Evolutionary conservation across 495 filamentous ascomycete genomes (phyloP).

Genomic region (Penicillium pulvis): DNA sequence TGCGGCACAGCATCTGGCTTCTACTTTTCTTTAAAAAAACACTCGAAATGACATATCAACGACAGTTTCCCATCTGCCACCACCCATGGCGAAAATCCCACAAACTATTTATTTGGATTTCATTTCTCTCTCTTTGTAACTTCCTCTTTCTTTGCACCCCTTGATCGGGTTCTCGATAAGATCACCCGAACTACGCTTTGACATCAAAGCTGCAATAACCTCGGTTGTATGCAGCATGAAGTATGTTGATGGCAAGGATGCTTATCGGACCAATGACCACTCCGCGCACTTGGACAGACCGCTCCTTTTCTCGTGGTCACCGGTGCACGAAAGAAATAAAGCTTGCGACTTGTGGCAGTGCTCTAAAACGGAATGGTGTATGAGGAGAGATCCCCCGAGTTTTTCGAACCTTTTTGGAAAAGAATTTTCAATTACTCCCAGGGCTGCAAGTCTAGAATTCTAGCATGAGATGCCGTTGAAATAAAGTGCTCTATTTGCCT

Average conservation of each 20-base stretch:
- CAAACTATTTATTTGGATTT: not conserved
- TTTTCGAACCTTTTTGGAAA: no score
- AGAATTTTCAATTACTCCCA: no score
- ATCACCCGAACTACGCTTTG: conserved; percentile 3
- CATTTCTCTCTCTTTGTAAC: not conserved
- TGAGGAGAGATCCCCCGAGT: no score
- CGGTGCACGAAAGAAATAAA: not conserved
- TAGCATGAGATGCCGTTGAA: conserved; percentile 15
- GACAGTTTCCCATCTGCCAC: not conserved
- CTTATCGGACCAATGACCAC: conserved; percentile 11
- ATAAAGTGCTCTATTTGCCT: conserved; percentile 18
- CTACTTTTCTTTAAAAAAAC: conserved; percentile 2
- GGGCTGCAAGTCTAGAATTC: not conserved
- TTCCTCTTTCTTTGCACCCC: not conserved
- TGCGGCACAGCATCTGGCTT: not conserved
- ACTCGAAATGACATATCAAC: conserved; percentile 2
- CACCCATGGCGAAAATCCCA: not conserved
- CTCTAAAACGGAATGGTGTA: not conserved
- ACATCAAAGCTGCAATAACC: conserved; percentile 1
- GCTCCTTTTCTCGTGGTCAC: conserved; percentile 10
- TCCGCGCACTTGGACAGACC: conserved; percentile 11
- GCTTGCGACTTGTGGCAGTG: not conserved
- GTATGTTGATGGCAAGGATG: not conserved
- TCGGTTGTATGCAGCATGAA: conserved; percentile 3
- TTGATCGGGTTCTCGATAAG: not conserved